A percentile compares a stretch with the other conserved stretches of the same genome.
These are phyloP conservation scores for Leccinum boreale DNA, from an alignment of 768 basidiomycete genomes.

Conservation along the genomic window DNA sequence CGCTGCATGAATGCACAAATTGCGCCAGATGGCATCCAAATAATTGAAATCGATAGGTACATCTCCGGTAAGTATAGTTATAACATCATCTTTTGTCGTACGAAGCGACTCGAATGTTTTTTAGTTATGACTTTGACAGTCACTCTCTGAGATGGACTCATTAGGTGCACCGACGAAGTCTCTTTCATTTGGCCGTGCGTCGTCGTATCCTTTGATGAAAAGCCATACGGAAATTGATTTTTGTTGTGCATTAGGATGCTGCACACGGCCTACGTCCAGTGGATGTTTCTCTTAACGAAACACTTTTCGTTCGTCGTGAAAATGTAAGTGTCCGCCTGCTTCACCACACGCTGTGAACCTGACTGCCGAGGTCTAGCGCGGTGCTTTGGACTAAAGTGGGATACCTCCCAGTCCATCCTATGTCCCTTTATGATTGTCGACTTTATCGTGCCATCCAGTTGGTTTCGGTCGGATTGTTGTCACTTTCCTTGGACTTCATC, in stretches of 20 bases:
- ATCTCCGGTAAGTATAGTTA: slow-evolving; percentile 2
- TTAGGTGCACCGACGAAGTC: slow-evolving; percentile 18
- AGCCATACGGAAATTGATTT: background rate
- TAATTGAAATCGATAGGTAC: slow-evolving; percentile 6
- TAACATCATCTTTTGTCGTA: background rate
- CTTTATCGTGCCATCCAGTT: slow-evolving; percentile 15
- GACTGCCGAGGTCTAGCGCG: slow-evolving; percentile 3
- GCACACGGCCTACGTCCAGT: slow-evolving; percentile 15
- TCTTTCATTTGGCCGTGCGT: slow-evolving; percentile 26
- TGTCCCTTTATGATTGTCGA: slow-evolving; percentile 8
- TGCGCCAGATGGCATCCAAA: background rate
- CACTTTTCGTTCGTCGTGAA: slow-evolving; percentile 17
- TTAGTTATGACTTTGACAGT: slow-evolving; percentile 10
- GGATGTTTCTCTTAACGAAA: slow-evolving; percentile 26
- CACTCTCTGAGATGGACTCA: slow-evolving; percentile 20
- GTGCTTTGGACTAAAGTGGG: slow-evolving; percentile 4
- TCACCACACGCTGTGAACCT: background rate
- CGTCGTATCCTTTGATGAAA: background rate
- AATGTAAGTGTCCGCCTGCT: slow-evolving; percentile 6
- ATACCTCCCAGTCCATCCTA: background rate
- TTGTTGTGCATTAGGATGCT: slow-evolving; percentile 11
- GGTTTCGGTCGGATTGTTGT: slow-evolving; percentile 2
- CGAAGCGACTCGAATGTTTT: background rate
- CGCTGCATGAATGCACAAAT: background rate
- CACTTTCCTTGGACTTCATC: slow-evolving; percentile 17